These are phyloP conservation scores for Agrocybe praecox DNA, from an alignment of 768 basidiomycete species.

Conservation along the genomic window DNA sequence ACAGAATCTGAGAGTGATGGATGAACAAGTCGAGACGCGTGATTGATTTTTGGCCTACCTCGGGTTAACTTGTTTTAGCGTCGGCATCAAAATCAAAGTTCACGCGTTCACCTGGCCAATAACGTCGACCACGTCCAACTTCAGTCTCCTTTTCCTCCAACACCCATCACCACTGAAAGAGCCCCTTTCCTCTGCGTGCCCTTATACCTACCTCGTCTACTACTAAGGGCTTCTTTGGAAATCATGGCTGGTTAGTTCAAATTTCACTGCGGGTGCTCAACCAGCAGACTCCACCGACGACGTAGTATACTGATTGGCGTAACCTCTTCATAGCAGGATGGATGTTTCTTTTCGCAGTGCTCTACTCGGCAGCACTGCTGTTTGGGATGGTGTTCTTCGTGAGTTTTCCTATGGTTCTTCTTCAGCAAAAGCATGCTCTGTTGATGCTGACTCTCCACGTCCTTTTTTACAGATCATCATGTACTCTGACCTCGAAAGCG, in stretches of 20 bases:
- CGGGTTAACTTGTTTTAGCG: no score
- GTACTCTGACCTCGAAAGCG: conserved; percentile 99
- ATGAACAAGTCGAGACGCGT: no score
- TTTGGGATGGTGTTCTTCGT: conserved; percentile 99
- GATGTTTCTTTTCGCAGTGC: conserved; percentile 94
- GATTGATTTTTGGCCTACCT: no score
- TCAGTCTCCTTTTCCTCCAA: neutral
- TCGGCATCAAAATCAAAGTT: no score
- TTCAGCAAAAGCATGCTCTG: neutral
- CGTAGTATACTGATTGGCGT: conserved; percentile 8
- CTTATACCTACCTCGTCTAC: neutral
- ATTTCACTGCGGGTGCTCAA: neutral
- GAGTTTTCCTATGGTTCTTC: conserved; percentile 35
- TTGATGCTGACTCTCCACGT: no score
- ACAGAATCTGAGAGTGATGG: no score
- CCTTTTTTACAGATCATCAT: conserved; percentile 83
- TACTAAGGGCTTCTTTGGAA: conserved; percentile 5
- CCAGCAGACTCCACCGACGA: conserved; percentile 5
- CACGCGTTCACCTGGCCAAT: no score
- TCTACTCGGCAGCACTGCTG: conserved; percentile 88
- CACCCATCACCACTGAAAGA: conserved; percentile 2
- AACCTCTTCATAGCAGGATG: conserved; percentile 58
- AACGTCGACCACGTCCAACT: conserved; percentile 12
- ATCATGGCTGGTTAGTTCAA: conserved; percentile 20
- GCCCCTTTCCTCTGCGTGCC: neutral